Evolutionary conservation across 1,284 basidiomycete species (phyloP).

Genomic region (Schizophyllum commune): DNA sequence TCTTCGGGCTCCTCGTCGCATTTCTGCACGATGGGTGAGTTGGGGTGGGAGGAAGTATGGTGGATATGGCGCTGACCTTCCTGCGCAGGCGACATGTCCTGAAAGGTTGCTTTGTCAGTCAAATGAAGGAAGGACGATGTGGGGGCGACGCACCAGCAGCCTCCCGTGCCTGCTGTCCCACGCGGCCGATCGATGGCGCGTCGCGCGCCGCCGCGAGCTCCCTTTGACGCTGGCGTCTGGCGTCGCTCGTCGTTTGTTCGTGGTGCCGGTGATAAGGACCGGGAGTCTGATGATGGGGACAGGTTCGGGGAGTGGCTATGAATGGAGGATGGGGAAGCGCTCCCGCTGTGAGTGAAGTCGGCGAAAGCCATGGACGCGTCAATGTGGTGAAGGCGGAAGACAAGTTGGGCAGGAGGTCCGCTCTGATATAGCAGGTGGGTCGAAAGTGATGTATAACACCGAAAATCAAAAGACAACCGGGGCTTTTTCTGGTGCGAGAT

Average conservation of each 20-base stretch:
- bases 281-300: conserved; percentile 28
- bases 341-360: conserved; percentile 13
- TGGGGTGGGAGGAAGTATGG: background rate
- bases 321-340: conserved; percentile 29
- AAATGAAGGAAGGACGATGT: background rate
- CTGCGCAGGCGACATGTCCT: conserved; percentile 77
- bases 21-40: conserved; percentile 43
- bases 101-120: conserved; percentile 4
- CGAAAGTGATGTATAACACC: background rate
- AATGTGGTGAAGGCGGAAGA: conserved; percentile 11
- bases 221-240: conserved; percentile 27
- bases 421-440: background rate
- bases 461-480: background rate
- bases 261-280: conserved; percentile 28
- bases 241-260: conserved; percentile 30
- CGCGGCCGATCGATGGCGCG: conserved; percentile 45
- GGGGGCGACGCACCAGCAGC: conserved; percentile 54
- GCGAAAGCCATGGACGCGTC: conserved; percentile 28
- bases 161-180: conserved; percentile 53
- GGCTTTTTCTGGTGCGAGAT: background rate
- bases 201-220: conserved; percentile 37
- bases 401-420: background rate
- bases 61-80: conserved; percentile 44
- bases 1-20: conserved; percentile 76
- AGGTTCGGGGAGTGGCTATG: conserved; percentile 33